Conservation (phyloP, 2,329 filamentous ascomycete species). For the Chaetomium sp. region DNA sequence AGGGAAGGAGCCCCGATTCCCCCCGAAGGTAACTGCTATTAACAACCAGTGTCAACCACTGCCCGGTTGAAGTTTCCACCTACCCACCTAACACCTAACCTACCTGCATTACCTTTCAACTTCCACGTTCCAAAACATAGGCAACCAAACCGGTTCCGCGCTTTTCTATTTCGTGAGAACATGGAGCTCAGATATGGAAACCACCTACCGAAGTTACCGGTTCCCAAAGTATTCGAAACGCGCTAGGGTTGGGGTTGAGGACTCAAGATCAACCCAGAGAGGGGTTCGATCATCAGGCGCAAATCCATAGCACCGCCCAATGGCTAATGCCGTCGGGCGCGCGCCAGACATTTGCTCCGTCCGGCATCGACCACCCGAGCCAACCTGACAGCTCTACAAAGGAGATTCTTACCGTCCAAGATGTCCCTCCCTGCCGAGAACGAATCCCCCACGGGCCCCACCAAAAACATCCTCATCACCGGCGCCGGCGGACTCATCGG, state of each 20-base stretch:
- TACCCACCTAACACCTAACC: too few relatives aligned
- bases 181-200: too few relatives aligned
- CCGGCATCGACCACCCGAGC: background rate
- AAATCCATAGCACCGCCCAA: background rate
- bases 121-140: background rate
- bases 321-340: background rate
- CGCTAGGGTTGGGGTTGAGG: background rate
- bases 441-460: background rate
- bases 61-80: too few relatives aligned
- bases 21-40: too few relatives aligned
- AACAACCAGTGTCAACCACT: too few relatives aligned
- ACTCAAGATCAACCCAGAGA: background rate
- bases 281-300: background rate
- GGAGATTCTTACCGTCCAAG: background rate
- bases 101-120: too few relatives aligned
- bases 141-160: background rate
- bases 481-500: conserved; percentile 43
- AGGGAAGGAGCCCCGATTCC: too few relatives aligned
- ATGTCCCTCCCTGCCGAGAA: background rate
- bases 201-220: too few relatives aligned
- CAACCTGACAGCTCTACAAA: background rate
- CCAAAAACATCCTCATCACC: conserved; percentile 39
- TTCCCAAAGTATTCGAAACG: too few relatives aligned
- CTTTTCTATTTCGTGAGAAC: background rate
- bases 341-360: background rate